Conservation (phyloP, 2,329 filamentous ascomycete genomes). For the Stachybotrys chlorohalonatus region DNA sequence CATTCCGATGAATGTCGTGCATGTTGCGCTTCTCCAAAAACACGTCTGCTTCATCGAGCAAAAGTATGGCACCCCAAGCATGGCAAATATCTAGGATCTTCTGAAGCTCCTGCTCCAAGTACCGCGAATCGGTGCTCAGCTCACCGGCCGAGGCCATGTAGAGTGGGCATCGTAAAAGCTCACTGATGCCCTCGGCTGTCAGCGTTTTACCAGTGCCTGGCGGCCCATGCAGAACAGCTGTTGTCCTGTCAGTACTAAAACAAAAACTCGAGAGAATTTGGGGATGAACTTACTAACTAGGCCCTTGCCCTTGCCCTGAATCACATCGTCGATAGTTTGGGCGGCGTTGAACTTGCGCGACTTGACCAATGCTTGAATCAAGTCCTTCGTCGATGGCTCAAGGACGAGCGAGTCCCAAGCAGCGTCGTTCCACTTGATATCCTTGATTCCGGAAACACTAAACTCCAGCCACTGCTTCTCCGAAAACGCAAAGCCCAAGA, state of each 20-base stretch:
- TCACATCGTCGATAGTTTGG: conserved; percentile 74
- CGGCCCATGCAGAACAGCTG: conserved; percentile 68
- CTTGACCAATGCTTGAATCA: conserved; percentile 69
- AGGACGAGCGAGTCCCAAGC: conserved; percentile 80
- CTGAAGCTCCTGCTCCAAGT: conserved; percentile 67
- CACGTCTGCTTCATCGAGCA: conserved; percentile 79
- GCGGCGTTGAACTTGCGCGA: conserved; percentile 76
- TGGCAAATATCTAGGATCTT: conserved; percentile 82
- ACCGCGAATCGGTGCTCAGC: conserved; percentile 66
- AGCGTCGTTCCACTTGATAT: conserved; percentile 76
- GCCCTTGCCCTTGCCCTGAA: conserved; percentile 78
- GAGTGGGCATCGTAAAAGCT: conserved; percentile 70
- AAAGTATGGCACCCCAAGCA: conserved; percentile 74
- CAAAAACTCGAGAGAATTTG: neutral
- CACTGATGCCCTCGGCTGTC: conserved; percentile 78
- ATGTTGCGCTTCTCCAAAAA: conserved; percentile 77
- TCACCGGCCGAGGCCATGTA: conserved; percentile 80
- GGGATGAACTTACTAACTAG: conserved; percentile 48
- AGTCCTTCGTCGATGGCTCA: conserved; percentile 47
- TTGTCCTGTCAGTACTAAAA: conserved; percentile 6
- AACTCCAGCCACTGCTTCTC: conserved; percentile 92
- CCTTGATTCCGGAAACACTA: conserved; percentile 65
- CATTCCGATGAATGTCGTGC: conserved; percentile 77
- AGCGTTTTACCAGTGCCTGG: conserved; percentile 85
- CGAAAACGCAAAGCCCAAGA: conserved; percentile 77